phyloP scores from a whole-genome alignment of 768 basidiomycete genomes.

The Rubroboletus satanas region DNA sequence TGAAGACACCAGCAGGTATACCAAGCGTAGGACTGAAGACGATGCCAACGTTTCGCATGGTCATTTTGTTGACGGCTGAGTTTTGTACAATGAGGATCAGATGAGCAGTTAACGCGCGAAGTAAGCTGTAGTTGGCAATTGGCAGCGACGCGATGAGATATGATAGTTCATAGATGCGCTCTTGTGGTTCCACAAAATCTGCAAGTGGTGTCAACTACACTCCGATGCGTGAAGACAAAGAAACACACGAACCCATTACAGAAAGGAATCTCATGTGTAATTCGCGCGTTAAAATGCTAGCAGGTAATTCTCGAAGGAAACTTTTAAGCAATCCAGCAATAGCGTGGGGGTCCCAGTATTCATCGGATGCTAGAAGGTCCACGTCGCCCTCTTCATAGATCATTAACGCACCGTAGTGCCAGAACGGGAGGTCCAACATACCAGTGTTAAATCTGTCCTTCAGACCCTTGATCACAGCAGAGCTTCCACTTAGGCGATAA shows the following conservation, averaged over 20 bases:
- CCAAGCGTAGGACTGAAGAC: constrained; percentile 97
- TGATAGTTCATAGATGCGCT: constrained; percentile 83
- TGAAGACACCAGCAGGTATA: constrained; percentile 97
- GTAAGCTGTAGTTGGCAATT: constrained; percentile 86
- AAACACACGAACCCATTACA: constrained; percentile 76
- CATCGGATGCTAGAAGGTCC: constrained; percentile 80
- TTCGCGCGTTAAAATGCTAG: constrained; percentile 88
- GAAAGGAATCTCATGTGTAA: constrained; percentile 87
- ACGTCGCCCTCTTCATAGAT: constrained; percentile 83
- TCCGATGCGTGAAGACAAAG: constrained; percentile 1
- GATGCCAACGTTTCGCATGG: constrained; percentile 96
- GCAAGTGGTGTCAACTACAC: constrained; percentile 14
- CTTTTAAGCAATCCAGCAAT: constrained; percentile 93
- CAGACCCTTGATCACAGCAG: constrained; percentile 89
- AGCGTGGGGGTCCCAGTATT: constrained; percentile 97
- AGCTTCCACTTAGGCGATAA: constrained; percentile 91
- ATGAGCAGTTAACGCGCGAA: constrained; percentile 92
- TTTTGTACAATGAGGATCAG: constrained; percentile 94
- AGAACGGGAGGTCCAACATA: constrained; percentile 34
- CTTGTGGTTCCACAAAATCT: constrained; percentile 89
- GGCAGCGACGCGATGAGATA: constrained; percentile 85
- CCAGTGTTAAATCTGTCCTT: constrained; percentile 92
- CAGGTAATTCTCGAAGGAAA: constrained; percentile 90
- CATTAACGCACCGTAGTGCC: constrained; percentile 4
- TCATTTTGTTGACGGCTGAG: constrained; percentile 92